Evolutionary conservation across 2,329 filamentous ascomycete species (phyloP).

Genomic region (Penicillium sp.): DNA sequence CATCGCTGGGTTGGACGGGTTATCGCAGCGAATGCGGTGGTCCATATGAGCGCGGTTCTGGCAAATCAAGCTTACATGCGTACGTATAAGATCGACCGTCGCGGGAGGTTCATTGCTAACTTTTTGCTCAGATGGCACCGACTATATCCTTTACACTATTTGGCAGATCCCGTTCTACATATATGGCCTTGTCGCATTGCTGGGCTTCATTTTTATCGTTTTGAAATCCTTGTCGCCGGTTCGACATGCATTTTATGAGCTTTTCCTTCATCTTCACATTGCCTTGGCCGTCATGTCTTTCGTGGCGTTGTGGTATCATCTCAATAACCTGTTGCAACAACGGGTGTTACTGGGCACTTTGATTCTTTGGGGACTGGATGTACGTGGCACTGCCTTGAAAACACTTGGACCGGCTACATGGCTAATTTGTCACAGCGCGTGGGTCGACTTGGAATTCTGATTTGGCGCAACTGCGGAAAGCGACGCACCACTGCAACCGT

Average conservation of each 20-base stretch:
- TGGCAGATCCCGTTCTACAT: conserved; percentile 34
- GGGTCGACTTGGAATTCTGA: conserved; percentile 49
- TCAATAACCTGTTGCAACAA: conserved; percentile 33
- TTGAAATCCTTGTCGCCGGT: conserved; percentile 45
- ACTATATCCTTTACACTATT: conserved; percentile 26
- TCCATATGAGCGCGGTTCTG: conserved; percentile 59
- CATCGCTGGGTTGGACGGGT: conserved; percentile 80
- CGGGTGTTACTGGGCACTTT: conserved; percentile 34
- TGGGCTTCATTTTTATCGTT: conserved; percentile 42
- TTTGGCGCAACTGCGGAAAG: conserved; percentile 55
- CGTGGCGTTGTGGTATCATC: conserved; percentile 42
- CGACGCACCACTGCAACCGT: conserved; percentile 54
- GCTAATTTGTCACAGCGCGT: conserved; percentile 37
- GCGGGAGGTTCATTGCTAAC: neutral
- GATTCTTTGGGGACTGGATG: conserved; percentile 38
- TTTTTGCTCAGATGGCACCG: conserved; percentile 57
- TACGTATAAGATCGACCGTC: conserved; percentile 14
- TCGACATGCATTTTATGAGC: conserved; percentile 49
- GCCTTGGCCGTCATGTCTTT: conserved; percentile 42
- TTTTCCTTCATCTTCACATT: conserved; percentile 48
- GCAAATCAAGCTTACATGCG: conserved; percentile 23
- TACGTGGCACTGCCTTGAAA: conserved; percentile 14
- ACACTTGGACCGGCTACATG: neutral
- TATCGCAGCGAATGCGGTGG: conserved; percentile 65
- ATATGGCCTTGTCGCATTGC: conserved; percentile 36